Percentiles rank a stretch among this genome's conserved stretches.
These are phyloP conservation scores for Leucocoprinus birnbaumii DNA, from an alignment of 768 basidiomycete genomes.

Conservation along the genomic window DNA sequence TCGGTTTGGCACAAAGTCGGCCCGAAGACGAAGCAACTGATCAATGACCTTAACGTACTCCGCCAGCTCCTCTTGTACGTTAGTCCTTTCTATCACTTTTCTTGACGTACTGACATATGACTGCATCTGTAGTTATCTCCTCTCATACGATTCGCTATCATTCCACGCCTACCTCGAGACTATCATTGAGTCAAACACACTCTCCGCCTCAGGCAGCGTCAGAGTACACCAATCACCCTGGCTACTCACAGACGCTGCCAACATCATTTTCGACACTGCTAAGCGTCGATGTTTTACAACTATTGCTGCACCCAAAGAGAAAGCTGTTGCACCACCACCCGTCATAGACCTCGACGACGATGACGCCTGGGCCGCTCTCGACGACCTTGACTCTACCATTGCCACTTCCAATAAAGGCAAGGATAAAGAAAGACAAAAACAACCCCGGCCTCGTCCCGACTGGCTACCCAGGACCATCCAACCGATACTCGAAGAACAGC, in stretches of 20 bases:
- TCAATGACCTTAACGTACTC: conserved; percentile 82
- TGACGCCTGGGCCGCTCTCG: conserved; percentile 73
- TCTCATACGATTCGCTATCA: conserved; percentile 87
- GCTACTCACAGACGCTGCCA: conserved; percentile 92
- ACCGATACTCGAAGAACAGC: conserved; percentile 88
- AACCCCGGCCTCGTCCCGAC: conserved; percentile 30
- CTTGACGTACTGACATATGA: neutral
- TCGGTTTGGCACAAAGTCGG: conserved; percentile 97
- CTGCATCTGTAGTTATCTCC: conserved; percentile 58
- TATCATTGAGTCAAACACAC: conserved; percentile 59
- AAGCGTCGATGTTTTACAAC: conserved; percentile 78
- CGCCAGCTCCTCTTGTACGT: conserved; percentile 78
- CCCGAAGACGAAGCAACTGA: conserved; percentile 86
- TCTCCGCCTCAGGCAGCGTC: conserved; percentile 42
- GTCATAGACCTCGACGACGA: conserved; percentile 55
- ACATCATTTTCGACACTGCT: conserved; percentile 79
- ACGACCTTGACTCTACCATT: conserved; percentile 52
- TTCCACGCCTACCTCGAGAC: conserved; percentile 93
- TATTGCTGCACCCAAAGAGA: conserved; percentile 22
- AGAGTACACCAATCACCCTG: conserved; percentile 78
- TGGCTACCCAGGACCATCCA: conserved; percentile 82
- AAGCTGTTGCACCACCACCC: conserved; percentile 16
- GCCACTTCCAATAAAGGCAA: neutral
- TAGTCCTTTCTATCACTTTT: neutral
- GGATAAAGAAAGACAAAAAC: conserved; percentile 15